Conservation (phyloP, 257 asterid genomes). For the Ophiorrhiza pumila region DNA sequence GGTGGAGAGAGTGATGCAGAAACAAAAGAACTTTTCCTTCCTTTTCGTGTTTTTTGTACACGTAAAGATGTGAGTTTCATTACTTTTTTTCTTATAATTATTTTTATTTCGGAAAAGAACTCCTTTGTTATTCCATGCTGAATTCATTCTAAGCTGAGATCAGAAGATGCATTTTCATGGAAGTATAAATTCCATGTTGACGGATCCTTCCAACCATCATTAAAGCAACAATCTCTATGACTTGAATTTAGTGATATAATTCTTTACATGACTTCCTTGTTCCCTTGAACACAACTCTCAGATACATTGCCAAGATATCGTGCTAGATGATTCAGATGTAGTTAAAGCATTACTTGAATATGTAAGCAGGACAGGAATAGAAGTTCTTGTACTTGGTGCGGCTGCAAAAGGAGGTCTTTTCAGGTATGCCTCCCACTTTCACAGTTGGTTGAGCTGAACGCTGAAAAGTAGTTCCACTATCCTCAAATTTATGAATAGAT, state of each 20-base stretch:
- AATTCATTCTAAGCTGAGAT: background rate
- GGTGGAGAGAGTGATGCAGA: constrained; percentile 35
- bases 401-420: constrained; percentile 64
- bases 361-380: constrained; percentile 59
- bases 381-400: constrained; percentile 76
- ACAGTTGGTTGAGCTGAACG: background rate
- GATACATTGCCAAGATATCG: constrained; percentile 72
- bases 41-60: constrained; percentile 72
- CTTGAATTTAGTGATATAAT: no score
- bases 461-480: background rate
- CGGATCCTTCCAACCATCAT: no score
- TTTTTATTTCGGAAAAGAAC: background rate
- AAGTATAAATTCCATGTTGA: no score
- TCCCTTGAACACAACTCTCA: constrained; percentile 14
- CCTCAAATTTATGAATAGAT: background rate
- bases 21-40: constrained; percentile 63
- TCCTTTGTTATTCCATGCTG: background rate
- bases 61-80: constrained; percentile 53
- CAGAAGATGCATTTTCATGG: background rate
- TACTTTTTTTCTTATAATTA: background rate
- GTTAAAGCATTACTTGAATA: constrained; percentile 64
- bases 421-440: constrained; percentile 41
- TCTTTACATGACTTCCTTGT: background rate
- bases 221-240: background rate
- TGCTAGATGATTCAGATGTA: constrained; percentile 68